phyloP scores from a whole-genome alignment of 768 basidiomycete species.

The Coprinopsis strossmayeri region DNA sequence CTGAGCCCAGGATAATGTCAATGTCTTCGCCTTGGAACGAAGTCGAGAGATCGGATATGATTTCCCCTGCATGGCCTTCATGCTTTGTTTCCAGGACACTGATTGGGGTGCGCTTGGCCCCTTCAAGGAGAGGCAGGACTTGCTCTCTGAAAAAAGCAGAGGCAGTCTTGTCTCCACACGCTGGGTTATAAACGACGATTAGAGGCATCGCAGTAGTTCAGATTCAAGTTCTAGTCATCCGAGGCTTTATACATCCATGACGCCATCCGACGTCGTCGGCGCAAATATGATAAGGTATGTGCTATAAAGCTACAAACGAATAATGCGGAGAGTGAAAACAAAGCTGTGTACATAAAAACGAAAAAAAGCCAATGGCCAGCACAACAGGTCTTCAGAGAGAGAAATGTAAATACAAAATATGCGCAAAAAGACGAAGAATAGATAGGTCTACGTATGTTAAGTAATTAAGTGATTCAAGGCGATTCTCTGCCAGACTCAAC shows the following conservation, averaged over 20 bases:
- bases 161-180: slow-evolving; percentile 56
- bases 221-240: too few species aligned
- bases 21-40: slow-evolving; percentile 11
- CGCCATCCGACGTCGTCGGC: too few species aligned
- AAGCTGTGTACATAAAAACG: neutral
- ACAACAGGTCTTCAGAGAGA: too few species aligned
- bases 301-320: neutral
- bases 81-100: slow-evolving; percentile 41
- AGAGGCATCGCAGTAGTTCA: slow-evolving; percentile 45
- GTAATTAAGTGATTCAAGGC: too few species aligned
- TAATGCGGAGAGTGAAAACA: neutral
- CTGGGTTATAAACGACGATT: slow-evolving; percentile 72
- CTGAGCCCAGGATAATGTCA: slow-evolving; percentile 64
- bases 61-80: slow-evolving; percentile 47
- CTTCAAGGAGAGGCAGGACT: slow-evolving; percentile 57
- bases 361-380: neutral
- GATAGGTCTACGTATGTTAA: too few species aligned
- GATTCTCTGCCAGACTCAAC: too few species aligned
- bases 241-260: too few species aligned
- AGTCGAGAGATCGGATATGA: slow-evolving; percentile 25
- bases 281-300: neutral
- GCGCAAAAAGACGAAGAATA: too few species aligned
- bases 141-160: slow-evolving; percentile 47
- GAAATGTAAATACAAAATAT: too few species aligned
- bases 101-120: slow-evolving; percentile 32